Base-by-base conservation (phyloP, 2,329 filamentous ascomycete species). In the Ophiosphaerella korrae region DNA sequence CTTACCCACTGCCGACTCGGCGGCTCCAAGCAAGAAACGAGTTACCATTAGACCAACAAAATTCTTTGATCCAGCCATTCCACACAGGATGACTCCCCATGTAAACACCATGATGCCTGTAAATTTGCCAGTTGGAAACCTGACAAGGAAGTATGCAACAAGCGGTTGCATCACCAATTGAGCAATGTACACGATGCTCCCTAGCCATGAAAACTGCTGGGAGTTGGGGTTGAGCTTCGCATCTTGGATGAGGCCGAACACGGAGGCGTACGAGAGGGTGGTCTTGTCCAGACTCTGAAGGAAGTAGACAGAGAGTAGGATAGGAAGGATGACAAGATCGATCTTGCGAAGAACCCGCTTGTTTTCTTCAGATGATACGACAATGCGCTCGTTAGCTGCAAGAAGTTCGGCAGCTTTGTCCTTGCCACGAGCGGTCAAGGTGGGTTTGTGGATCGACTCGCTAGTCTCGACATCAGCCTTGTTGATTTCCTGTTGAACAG, bases 1-100 rank as follows among this genome's bases (percentile, higher is more conserved):
- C 67, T 55, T 53, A 65, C 66, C 67, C 31, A 78, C 74, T 40
- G 82, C 82, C 0, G 86, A 82, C 69, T 90, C 87, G 61, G 89
- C 89, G 43, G 87, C 81, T 43, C 88, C 88, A 4, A 90, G 79
- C 7, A 90, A 72, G 0, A 84, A 87, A 5, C 88, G 80, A 2
- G 87, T 82, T 0, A 77, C 73, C n/a, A 88, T 77, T 1, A 90
- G 76, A 1, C 83, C 80, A 0, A 74, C 71, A 59, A 89, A 90
- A 66, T 80, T 84, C 38, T 75, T 75, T 55, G 82, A 84, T 1
- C 82, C 83, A 1, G 86, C 82, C 58, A 88, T 86, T 44, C 82
- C 80, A 0, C 85, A 84, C 0, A 90, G 75, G 2, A 83, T 78
- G 6, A 78, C 77, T 12, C 80, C 81, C 78, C 82, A 85, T 33